Percentiles rank a stretch among this genome's conserved stretches.
phyloP scores from a whole-genome alignment of 176 grass and related monocot species.

The Urochloa ruziziensis region DNA sequence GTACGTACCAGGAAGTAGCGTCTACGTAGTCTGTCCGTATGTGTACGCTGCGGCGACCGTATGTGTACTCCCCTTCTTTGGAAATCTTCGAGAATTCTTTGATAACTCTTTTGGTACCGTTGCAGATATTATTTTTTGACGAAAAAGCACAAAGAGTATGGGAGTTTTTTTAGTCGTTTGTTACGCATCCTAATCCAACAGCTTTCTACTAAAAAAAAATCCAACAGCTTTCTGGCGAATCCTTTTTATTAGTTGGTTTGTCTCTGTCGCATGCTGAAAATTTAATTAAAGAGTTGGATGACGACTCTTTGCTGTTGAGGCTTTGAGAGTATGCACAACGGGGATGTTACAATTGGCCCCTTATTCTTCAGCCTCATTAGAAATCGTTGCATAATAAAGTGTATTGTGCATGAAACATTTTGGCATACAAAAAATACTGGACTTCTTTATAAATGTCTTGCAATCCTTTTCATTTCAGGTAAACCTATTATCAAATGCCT shows the following conservation, averaged over 20 bases:
- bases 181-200: slow-evolving; percentile 24
- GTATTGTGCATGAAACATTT: background rate
- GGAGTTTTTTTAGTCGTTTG: slow-evolving; percentile 4
- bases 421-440: background rate
- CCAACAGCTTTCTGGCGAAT: slow-evolving; percentile 35
- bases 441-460: background rate
- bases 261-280: slow-evolving; percentile 36
- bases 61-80: background rate
- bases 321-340: background rate
- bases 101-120: background rate
- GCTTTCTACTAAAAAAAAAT: too few relatives aligned
- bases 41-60: background rate
- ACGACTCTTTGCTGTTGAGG: background rate
- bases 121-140: background rate
- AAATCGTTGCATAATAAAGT: background rate
- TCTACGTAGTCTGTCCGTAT: background rate
- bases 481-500: background rate
- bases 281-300: slow-evolving; percentile 28
- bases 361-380: background rate
- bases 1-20: background rate
- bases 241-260: slow-evolving; percentile 37
- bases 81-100: background rate
- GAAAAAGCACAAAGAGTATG: background rate
- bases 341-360: background rate
- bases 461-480: background rate